phyloP scores from a whole-genome alignment of 192 early-diverging fungal species.

The Pilaira anomala region DNA sequence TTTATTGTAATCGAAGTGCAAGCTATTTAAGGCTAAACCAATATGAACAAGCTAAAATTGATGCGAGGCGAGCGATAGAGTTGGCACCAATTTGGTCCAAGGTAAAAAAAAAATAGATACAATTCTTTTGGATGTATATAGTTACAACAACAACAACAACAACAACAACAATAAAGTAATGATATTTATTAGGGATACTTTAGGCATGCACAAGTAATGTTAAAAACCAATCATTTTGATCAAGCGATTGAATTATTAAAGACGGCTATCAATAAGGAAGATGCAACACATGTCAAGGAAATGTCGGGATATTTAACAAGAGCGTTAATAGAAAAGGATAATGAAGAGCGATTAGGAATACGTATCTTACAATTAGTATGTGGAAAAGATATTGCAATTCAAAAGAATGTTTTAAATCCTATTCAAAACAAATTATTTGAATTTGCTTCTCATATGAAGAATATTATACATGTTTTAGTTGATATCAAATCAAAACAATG shows the following conservation, averaged over 20 bases:
- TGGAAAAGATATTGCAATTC: constrained; percentile 67
- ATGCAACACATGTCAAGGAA: constrained; percentile 31
- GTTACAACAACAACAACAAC: too few species aligned
- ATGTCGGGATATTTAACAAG: constrained; percentile 50
- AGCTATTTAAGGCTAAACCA: constrained; percentile 24
- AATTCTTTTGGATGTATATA: constrained; percentile 21
- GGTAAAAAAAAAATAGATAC: constrained; percentile 21
- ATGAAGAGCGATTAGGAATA: constrained; percentile 53
- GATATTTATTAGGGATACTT: constrained; percentile 58
- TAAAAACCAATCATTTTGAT: constrained; percentile 46
- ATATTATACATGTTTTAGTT: constrained; percentile 81
- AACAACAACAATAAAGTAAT: too few species aligned
- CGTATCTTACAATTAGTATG: constrained; percentile 63
- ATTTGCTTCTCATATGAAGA: constrained; percentile 79
- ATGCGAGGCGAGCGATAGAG: constrained; percentile 34
- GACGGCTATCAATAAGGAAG: constrained; percentile 38
- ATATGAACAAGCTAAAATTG: constrained; percentile 1
- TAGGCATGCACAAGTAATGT: constrained; percentile 55
- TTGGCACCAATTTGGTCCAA: constrained; percentile 38
- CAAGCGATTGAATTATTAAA: constrained; percentile 47
- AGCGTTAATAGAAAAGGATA: constrained; percentile 53
- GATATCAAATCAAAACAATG: constrained; percentile 67
- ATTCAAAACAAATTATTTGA: constrained; percentile 74
- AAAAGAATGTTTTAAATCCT: constrained; percentile 51
- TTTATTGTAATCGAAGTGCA: constrained; percentile 40